Percentiles rank a stretch among this genome's conserved stretches.
Evolutionary conservation across 106 monocot genomes (phyloP).

Genomic region (Phalaenopsis equestris): DNA sequence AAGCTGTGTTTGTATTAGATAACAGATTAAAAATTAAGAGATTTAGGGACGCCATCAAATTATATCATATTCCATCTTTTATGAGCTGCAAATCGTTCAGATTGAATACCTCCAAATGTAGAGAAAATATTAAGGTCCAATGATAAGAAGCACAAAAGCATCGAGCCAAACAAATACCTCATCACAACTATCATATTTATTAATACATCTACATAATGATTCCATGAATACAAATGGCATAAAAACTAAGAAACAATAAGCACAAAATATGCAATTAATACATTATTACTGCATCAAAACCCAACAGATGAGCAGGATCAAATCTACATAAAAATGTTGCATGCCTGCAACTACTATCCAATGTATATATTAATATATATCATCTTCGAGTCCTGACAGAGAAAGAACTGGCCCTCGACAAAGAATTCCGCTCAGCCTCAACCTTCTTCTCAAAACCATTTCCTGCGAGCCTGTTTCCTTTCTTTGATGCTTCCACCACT

Average conservation of each 20-base stretch:
- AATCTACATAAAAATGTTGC: background rate
- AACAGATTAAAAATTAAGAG: no score
- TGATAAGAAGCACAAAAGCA: no score
- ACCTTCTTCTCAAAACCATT: background rate
- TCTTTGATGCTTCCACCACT: background rate
- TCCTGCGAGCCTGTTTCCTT: no score
- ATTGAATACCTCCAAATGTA: no score
- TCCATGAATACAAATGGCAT: background rate
- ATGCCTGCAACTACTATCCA: background rate
- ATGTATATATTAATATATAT: background rate
- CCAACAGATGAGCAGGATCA: background rate
- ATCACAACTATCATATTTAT: background rate
- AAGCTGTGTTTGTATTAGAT: no score
- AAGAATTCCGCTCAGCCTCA: background rate
- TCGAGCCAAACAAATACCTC: background rate
- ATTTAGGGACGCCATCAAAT: no score
- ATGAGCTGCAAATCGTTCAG: no score
- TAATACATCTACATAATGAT: background rate
- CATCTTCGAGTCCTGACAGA: conserved; percentile 28
- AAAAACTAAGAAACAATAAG: no score
- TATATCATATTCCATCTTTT: no score
- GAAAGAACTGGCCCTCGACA: background rate
- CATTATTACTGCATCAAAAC: background rate
- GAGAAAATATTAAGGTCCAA: no score
- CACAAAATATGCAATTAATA: no score